phyloP scores from a whole-genome alignment of 768 basidiomycete species.

The Tulasnella sp. region DNA sequence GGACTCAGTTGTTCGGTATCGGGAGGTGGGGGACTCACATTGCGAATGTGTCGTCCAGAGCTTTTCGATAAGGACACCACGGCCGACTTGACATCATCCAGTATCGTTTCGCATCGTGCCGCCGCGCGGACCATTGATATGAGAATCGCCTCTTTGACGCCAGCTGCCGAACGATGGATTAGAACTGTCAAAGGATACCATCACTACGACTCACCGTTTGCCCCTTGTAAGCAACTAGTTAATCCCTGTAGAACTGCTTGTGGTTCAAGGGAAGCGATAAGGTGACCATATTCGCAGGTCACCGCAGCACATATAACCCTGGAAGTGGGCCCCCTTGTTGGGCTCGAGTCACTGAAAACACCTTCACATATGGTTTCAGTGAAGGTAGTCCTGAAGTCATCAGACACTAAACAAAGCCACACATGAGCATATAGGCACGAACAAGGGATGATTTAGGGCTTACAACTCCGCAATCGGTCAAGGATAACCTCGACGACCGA shows the following conservation, averaged over 20 bases:
- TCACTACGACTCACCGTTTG: too few relatives aligned
- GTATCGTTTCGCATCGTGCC: slow-evolving; percentile 44
- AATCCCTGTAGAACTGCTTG: slow-evolving; percentile 37
- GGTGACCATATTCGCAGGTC: slow-evolving; percentile 44
- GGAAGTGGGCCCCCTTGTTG: slow-evolving; percentile 38
- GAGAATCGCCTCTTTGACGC: slow-evolving; percentile 61
- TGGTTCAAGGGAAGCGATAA: slow-evolving; percentile 39
- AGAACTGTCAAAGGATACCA: too few relatives aligned
- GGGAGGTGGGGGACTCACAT: slow-evolving; percentile 31
- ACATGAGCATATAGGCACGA: background rate
- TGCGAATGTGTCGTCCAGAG: slow-evolving; percentile 43
- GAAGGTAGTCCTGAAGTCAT: background rate
- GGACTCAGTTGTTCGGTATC: background rate
- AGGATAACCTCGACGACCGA: slow-evolving; percentile 12
- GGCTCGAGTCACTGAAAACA: background rate
- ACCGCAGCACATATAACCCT: slow-evolving; percentile 59
- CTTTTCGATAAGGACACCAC: slow-evolving; percentile 36
- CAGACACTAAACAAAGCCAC: background rate
- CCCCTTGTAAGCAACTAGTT: slow-evolving; percentile 28
- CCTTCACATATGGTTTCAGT: background rate
- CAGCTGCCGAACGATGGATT: slow-evolving; percentile 41
- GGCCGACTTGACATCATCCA: slow-evolving; percentile 32
- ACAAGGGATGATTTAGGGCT: background rate
- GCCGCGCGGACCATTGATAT: slow-evolving; percentile 58
- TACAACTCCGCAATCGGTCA: slow-evolving; percentile 8